Evolutionary conservation across 2,329 filamentous ascomycete genomes (phyloP).

Genomic region (Metarhizium humberi): DNA sequence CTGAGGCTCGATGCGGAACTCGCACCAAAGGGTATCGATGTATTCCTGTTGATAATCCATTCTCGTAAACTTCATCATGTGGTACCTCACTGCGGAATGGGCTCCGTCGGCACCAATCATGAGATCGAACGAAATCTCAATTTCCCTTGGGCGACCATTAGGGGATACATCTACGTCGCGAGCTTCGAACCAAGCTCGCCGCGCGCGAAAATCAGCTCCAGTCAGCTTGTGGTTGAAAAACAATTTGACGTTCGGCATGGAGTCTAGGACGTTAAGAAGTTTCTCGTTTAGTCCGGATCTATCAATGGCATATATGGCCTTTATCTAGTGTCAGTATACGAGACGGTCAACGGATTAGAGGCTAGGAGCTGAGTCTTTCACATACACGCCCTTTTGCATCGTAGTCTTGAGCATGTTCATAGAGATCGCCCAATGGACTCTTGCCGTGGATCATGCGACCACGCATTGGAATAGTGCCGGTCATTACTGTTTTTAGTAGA

Average conservation of each 20-base stretch:
- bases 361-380: constrained; percentile 2
- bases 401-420: constrained; percentile 80
- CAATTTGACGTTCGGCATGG: constrained; percentile 79
- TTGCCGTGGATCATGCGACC: constrained; percentile 92
- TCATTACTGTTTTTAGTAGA: constrained; percentile 65
- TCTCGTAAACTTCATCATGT: constrained; percentile 89
- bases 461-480: constrained; percentile 80
- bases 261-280: constrained; percentile 74
- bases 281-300: constrained; percentile 73
- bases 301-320: constrained; percentile 83
- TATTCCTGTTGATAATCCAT: constrained; percentile 93
- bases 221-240: constrained; percentile 92
- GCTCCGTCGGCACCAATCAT: constrained; percentile 93
- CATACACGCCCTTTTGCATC: constrained; percentile 77
- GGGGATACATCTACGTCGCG: constrained; percentile 24
- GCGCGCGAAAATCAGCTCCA: constrained; percentile 71
- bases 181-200: constrained; percentile 81
- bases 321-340: neutral
- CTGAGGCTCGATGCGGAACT: constrained; percentile 69
- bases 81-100: constrained; percentile 82
- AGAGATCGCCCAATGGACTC: constrained; percentile 54
- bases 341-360: neutral
- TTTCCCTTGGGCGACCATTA: constrained; percentile 50
- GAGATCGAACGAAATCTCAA: constrained; percentile 81
- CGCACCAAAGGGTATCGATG: constrained; percentile 95